phyloP scores from a whole-genome alignment of 108 stramenopile genomes.

The Cylindrotheca closterium region DNA sequence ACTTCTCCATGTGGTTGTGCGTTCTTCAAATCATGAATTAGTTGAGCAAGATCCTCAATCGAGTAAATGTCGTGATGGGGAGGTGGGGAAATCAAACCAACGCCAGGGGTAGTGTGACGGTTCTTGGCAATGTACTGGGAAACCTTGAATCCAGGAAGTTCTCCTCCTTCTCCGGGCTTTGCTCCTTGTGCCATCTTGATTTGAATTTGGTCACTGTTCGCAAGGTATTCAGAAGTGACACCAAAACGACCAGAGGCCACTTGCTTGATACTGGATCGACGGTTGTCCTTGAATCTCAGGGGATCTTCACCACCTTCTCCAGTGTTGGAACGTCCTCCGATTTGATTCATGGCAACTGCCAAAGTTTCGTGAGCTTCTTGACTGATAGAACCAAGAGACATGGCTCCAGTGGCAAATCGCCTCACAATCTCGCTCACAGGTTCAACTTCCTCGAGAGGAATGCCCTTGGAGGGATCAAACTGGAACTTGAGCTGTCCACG shows the following conservation, averaged over 20 bases:
- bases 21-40: slow-evolving; percentile 96
- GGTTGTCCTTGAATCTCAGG: slow-evolving; percentile 84
- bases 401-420: slow-evolving; percentile 94
- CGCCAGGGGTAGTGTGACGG: slow-evolving; percentile 92
- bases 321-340: slow-evolving; percentile 92
- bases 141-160: slow-evolving; percentile 95
- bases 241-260: slow-evolving; percentile 95
- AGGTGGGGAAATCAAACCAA: slow-evolving; percentile 94
- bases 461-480: slow-evolving; percentile 77
- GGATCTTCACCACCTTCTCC: slow-evolving; percentile 97
- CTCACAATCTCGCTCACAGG: slow-evolving; percentile 89
- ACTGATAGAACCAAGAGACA: slow-evolving; percentile 94
- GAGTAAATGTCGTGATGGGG: slow-evolving; percentile 98
- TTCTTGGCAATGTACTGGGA: slow-evolving; percentile 91
- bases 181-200: slow-evolving; percentile 99
- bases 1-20: slow-evolving; percentile 93
- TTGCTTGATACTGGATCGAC: slow-evolving; percentile 91
- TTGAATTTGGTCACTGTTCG: slow-evolving; percentile 96
- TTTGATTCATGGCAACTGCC: slow-evolving; percentile 89
- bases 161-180: slow-evolving; percentile 97
- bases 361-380: slow-evolving; percentile 94
- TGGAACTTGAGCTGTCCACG: slow-evolving; percentile 94
- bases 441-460: slow-evolving; percentile 92
- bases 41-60: slow-evolving; percentile 96
- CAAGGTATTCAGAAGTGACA: slow-evolving; percentile 94